These are phyloP conservation scores for Blastobotrys terrestris DNA, from an alignment of 805 yeast species.

Conservation along the genomic window DNA sequence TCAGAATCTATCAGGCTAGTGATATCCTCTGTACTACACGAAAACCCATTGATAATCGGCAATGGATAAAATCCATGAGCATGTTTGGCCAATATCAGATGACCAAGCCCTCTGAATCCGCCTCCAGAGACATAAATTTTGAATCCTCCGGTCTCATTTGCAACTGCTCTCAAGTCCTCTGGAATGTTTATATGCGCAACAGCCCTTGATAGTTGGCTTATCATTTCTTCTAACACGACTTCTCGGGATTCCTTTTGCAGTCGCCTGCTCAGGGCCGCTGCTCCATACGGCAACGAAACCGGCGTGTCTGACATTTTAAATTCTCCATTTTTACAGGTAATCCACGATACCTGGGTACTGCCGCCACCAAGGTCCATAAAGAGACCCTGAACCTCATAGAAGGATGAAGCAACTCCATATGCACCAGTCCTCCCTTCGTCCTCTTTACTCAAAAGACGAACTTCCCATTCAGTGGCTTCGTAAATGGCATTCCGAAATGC, in stretches of 20 bases:
- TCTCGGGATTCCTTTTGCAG: constrained; percentile 45
- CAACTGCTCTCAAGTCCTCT: constrained; percentile 41
- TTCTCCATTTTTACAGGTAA: constrained; percentile 49
- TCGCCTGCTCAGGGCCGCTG: constrained; percentile 58
- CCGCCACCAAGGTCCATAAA: constrained; percentile 75
- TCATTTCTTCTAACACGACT: constrained; percentile 48
- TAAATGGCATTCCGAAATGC: constrained; percentile 51
- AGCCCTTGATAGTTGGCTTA: constrained; percentile 44
- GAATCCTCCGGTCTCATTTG: constrained; percentile 52
- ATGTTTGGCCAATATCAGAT: constrained; percentile 41
- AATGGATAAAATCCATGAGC: constrained; percentile 52
- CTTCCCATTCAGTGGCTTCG: constrained; percentile 61
- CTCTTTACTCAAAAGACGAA: constrained; percentile 50
- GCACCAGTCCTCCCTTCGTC: constrained; percentile 66
- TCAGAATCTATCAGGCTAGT: constrained; percentile 33
- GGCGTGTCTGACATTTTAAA: constrained; percentile 51
- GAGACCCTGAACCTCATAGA: constrained; percentile 58
- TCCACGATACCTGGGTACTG: constrained; percentile 64
- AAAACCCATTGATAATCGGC: constrained; percentile 64
- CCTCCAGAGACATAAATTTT: constrained; percentile 67
- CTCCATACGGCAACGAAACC: constrained; percentile 66
- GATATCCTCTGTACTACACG: constrained; percentile 50
- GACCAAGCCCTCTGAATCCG: constrained; percentile 66
- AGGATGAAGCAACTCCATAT: constrained; percentile 69
- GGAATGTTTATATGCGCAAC: constrained; percentile 49